A percentile compares a stretch with the other conserved stretches of the same genome.
phyloP scores from a whole-genome alignment of 352 stramenopile species.

The Phytophthora lateralis region DNA sequence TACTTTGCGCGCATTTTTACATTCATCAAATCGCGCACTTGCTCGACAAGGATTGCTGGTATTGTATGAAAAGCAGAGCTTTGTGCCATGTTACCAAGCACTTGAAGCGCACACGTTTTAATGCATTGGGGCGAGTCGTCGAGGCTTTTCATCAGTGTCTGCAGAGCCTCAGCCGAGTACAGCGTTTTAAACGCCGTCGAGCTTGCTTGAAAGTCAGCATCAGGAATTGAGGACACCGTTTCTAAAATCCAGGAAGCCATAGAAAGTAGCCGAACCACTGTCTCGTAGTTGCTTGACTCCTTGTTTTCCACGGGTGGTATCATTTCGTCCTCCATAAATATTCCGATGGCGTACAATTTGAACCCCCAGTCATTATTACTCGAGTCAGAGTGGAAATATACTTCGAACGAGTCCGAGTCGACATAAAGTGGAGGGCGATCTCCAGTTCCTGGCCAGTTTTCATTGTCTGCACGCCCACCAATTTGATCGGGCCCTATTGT shows the following conservation, averaged over 20 bases:
- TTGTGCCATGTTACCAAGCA: slow-evolving; percentile 50
- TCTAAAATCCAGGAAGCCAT: slow-evolving; percentile 52
- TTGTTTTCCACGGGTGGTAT: not conserved
- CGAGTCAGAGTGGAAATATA: slow-evolving; percentile 83
- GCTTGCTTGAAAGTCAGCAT: slow-evolving; percentile 14
- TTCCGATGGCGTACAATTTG: slow-evolving; percentile 79
- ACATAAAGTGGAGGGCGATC: slow-evolving; percentile 72
- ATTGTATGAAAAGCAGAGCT: slow-evolving; percentile 48
- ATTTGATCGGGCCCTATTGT: slow-evolving; percentile 63
- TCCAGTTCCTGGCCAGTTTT: slow-evolving; percentile 84
- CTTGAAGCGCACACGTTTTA: slow-evolving; percentile 41
- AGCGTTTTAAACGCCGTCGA: slow-evolving; percentile 23
- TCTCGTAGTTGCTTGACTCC: slow-evolving; percentile 8
- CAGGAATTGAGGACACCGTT: slow-evolving; percentile 27
- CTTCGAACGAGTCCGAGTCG: slow-evolving; percentile 71
- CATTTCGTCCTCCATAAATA: slow-evolving; percentile 51
- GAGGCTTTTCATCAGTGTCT: slow-evolving; percentile 42
- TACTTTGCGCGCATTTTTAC: slow-evolving; percentile 60
- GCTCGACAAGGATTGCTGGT: slow-evolving; percentile 42
- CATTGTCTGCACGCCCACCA: slow-evolving; percentile 58
- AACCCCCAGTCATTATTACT: slow-evolving; percentile 91
- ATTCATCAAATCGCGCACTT: slow-evolving; percentile 45
- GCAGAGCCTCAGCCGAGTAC: slow-evolving; percentile 41
- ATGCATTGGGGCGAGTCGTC: slow-evolving; percentile 48
- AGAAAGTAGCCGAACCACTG: slow-evolving; percentile 31